Evolutionary conservation across 2,329 filamentous ascomycete species (phyloP).

Genomic region (Didymella glomerata): DNA sequence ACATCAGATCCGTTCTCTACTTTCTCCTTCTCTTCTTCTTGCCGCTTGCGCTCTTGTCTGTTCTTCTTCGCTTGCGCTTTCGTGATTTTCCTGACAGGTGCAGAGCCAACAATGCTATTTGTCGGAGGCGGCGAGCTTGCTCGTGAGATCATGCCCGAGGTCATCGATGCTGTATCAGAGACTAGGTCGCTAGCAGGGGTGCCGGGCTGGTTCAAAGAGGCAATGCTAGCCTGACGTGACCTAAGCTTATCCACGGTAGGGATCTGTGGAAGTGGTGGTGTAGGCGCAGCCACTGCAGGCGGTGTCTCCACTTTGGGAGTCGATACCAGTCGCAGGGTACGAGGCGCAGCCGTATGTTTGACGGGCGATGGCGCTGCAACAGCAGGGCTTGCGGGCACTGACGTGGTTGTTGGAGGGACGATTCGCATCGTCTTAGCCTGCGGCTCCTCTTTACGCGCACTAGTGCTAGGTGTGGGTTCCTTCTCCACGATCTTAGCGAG

Average conservation of each 20-base stretch:
- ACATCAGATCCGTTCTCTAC: slow-evolving; percentile 57
- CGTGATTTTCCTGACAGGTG: slow-evolving; percentile 73
- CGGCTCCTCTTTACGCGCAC: slow-evolving; percentile 32
- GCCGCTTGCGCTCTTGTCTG: slow-evolving; percentile 66
- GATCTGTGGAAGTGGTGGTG: slow-evolving; percentile 44
- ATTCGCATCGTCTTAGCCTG: slow-evolving; percentile 38
- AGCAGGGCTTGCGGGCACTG: slow-evolving; percentile 61
- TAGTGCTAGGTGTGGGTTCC: slow-evolving; percentile 28
- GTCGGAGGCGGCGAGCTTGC: slow-evolving; percentile 73
- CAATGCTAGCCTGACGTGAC: slow-evolving; percentile 63
- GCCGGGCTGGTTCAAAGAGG: slow-evolving; percentile 70
- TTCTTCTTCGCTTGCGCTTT: slow-evolving; percentile 84
- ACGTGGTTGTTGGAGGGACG: slow-evolving; percentile 56
- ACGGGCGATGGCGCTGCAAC: slow-evolving; percentile 60
- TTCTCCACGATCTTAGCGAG: slow-evolving; percentile 40
- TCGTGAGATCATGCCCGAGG: slow-evolving; percentile 76
- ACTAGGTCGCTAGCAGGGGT: slow-evolving; percentile 77
- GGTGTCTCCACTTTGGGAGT: slow-evolving; percentile 70
- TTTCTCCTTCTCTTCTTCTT: slow-evolving; percentile 61
- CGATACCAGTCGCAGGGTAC: slow-evolving; percentile 74
- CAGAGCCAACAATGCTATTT: slow-evolving; percentile 70
- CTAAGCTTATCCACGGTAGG: slow-evolving; percentile 53
- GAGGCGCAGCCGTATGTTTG: slow-evolving; percentile 58
- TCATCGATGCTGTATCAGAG: slow-evolving; percentile 78
- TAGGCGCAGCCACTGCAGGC: slow-evolving; percentile 48